Percentiles rank a stretch among this genome's conserved stretches.
These are phyloP conservation scores for Zymoseptoria tritici DNA, from an alignment of 2,329 filamentous ascomycete species.

Conservation along the genomic window DNA sequence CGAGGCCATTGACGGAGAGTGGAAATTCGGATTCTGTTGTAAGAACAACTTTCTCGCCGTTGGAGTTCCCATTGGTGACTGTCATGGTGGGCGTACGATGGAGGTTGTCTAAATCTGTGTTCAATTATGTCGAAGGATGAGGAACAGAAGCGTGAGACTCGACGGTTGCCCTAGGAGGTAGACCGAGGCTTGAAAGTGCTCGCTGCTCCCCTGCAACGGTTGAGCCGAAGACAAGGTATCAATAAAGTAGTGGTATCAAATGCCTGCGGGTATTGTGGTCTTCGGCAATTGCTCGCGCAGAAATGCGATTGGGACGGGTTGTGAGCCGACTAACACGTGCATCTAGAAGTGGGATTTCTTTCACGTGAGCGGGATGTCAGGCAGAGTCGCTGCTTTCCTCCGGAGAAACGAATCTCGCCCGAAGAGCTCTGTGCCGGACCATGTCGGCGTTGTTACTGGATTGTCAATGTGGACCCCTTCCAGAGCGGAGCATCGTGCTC, in stretches of 20 bases:
- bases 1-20: constrained; percentile 29
- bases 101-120: neutral
- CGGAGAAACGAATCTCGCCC: neutral
- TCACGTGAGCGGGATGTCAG: neutral
- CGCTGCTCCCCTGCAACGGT: neutral
- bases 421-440: neutral
- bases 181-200: neutral
- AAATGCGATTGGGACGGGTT: neutral
- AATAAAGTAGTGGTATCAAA: neutral
- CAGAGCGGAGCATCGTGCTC: neutral
- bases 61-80: constrained; percentile 6
- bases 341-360: neutral
- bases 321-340: neutral
- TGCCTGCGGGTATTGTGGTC: neutral
- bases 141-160: neutral
- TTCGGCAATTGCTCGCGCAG: neutral
- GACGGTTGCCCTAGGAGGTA: neutral
- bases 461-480: neutral
- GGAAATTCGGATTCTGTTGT: constrained; percentile 15
- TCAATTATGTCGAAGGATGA: neutral
- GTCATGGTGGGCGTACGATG: constrained; percentile 7
- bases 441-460: neutral
- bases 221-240: neutral
- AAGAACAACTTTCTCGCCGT: constrained; percentile 8
- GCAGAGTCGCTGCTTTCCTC: neutral